phyloP scores from a whole-genome alignment of 139 green algal species.

The Tetraselmis chui region DNA sequence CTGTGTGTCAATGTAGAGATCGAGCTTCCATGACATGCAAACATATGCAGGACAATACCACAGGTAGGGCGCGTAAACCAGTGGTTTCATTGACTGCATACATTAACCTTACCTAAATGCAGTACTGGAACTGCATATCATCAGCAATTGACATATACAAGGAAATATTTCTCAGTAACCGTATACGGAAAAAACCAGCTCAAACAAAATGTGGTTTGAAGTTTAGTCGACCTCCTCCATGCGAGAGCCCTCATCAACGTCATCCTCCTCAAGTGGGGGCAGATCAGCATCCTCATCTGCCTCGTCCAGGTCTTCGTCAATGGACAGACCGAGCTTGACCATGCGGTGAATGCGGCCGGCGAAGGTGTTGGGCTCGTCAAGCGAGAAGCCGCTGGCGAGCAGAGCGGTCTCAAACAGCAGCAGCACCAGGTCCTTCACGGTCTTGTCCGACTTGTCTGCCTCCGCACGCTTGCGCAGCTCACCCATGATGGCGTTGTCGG shows the following conservation, averaged over 20 bases:
- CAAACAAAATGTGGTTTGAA: too few relatives aligned
- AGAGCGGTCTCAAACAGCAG: conserved; percentile 91
- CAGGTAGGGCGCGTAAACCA: too few relatives aligned
- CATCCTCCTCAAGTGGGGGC: conserved; percentile 87
- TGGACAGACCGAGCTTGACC: conserved; percentile 97
- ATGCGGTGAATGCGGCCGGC: conserved; percentile 97
- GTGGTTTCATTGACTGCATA: too few relatives aligned
- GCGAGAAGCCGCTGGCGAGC: conserved; percentile 56
- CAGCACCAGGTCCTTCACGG: conserved; percentile 36
- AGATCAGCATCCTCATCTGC: conserved; percentile 72
- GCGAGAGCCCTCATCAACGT: conserved; percentile 79
- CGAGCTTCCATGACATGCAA: too few relatives aligned
- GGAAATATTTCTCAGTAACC: too few relatives aligned
- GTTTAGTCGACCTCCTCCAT: conserved; percentile 98
- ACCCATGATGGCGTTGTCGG: conserved; percentile 72
- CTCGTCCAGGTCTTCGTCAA: conserved; percentile 85
- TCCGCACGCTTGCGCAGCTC: conserved; percentile 46
- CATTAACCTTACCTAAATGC: too few relatives aligned
- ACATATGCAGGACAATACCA: too few relatives aligned
- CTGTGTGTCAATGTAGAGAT: too few relatives aligned
- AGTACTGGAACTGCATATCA: too few relatives aligned
- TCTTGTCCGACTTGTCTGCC: background rate
- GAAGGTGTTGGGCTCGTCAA: conserved; percentile 83
- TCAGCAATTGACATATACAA: too few relatives aligned
- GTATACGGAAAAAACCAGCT: too few relatives aligned